Percentiles rank a stretch among this genome's conserved stretches.
Evolutionary conservation across 306 rosid species (phyloP).

Genomic region (Vicia sativa): DNA sequence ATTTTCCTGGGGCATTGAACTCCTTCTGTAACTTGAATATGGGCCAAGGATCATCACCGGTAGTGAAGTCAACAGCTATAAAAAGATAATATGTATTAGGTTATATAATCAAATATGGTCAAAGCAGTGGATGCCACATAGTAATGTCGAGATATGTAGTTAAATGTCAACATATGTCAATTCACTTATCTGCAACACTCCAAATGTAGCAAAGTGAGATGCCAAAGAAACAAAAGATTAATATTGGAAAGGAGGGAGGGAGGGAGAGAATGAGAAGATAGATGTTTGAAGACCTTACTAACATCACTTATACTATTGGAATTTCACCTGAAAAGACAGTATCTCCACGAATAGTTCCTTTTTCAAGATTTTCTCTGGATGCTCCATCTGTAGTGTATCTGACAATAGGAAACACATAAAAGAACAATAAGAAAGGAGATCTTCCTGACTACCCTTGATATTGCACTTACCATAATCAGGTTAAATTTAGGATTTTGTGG

Average conservation of each 20-base stretch:
- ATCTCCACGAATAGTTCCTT: constrained; percentile 88
- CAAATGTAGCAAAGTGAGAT: constrained; percentile 1
- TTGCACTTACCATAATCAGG: neutral
- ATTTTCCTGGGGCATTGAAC: constrained; percentile 88
- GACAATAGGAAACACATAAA: constrained; percentile 32
- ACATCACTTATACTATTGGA: constrained; percentile 28
- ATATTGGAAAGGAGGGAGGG: neutral
- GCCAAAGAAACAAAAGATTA: neutral
- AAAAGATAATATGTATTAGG: constrained; percentile 35
- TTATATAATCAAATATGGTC: constrained; percentile 20
- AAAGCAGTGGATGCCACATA: constrained; percentile 22
- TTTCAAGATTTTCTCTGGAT: constrained; percentile 70
- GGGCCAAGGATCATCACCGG: constrained; percentile 90
- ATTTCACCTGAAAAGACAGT: constrained; percentile 72
- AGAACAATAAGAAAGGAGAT: constrained; percentile 18
- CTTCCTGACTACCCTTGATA: neutral
- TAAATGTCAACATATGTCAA: neutral
- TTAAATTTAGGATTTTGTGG: neutral
- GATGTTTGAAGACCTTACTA: constrained; percentile 9
- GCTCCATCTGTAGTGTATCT: constrained; percentile 99
- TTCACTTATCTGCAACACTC: neutral
- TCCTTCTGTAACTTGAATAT: constrained; percentile 85
- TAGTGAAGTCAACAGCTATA: constrained; percentile 87
- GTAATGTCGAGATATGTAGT: neutral
- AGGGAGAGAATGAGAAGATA: constrained; percentile 3